Conservation (phyloP, 352 stramenopile species). For the Plasmopara halstedii region DNA sequence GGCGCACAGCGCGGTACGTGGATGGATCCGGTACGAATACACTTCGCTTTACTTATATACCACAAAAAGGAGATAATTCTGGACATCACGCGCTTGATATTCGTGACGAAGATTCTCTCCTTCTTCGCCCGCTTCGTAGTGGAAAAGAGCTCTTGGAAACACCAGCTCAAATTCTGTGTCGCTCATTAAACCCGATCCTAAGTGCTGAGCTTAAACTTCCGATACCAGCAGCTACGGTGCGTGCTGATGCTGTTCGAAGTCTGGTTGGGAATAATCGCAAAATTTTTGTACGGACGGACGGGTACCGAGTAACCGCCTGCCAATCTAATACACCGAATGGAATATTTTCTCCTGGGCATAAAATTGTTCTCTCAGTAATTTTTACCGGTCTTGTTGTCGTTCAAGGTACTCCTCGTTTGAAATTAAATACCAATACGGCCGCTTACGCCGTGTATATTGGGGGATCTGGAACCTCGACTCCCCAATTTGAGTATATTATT, state of each 20-base stretch:
- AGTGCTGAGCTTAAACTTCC: constrained; percentile 42
- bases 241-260: constrained; percentile 42
- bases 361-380: constrained; percentile 36
- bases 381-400: constrained; percentile 47
- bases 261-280: constrained; percentile 51
- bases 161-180: constrained; percentile 32
- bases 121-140: constrained; percentile 29
- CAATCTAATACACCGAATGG: constrained; percentile 29
- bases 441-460: constrained; percentile 41
- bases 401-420: constrained; percentile 36
- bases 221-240: constrained; percentile 29
- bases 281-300: constrained; percentile 60
- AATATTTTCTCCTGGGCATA: constrained; percentile 53
- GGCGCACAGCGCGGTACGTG: constrained; percentile 38
- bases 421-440: constrained; percentile 39
- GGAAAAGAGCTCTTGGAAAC: constrained; percentile 19
- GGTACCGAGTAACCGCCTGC: constrained; percentile 33
- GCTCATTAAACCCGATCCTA: constrained; percentile 25
- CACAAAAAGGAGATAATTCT: constrained; percentile 35
- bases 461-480: constrained; percentile 31
- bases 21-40: constrained; percentile 36
- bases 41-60: constrained; percentile 49
- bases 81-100: constrained; percentile 36
- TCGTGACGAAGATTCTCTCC: constrained; percentile 29
- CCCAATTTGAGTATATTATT: constrained; percentile 61